Evolutionary conservation across 192 early-diverging fungal genomes (phyloP).

Genomic region (Gamsiella multidivaricata): DNA sequence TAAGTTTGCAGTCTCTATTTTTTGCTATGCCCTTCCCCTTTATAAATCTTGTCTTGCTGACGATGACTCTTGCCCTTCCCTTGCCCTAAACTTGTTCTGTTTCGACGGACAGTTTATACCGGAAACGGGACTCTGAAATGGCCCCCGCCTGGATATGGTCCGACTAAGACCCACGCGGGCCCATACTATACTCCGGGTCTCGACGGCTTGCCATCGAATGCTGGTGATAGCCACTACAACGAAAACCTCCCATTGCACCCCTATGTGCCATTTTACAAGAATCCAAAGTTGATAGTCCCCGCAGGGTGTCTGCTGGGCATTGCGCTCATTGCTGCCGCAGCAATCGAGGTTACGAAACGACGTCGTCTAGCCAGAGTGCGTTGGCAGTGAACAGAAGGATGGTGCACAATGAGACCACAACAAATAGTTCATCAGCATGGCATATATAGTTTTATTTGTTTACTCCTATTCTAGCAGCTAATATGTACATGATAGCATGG

Average conservation of each 20-base stretch:
- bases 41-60: too few relatives aligned
- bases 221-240: neutral
- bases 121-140: conserved; percentile 31
- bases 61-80: too few relatives aligned
- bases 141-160: conserved; percentile 51
- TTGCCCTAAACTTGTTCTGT: too few relatives aligned
- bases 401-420: neutral
- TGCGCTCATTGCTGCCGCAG: conserved; percentile 12
- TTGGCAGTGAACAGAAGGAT: conserved; percentile 30
- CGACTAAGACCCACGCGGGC: conserved; percentile 18
- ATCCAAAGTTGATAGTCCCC: conserved; percentile 29
- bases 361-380: conserved; percentile 28
- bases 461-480: too few relatives aligned
- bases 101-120: conserved; percentile 27
- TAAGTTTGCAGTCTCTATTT: conserved; percentile 5
- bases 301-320: conserved; percentile 33
- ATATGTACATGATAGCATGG: too few relatives aligned
- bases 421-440: too few relatives aligned
- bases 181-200: conserved; percentile 32
- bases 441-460: too few relatives aligned
- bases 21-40: too few relatives aligned
- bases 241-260: conserved; percentile 6
- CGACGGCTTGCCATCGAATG: neutral
- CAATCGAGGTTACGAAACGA: conserved; percentile 21
- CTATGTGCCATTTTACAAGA: conserved; percentile 42